Base-by-base conservation (phyloP, 2,329 filamentous ascomycete genomes). In the Diaporthe australafricana region DNA sequence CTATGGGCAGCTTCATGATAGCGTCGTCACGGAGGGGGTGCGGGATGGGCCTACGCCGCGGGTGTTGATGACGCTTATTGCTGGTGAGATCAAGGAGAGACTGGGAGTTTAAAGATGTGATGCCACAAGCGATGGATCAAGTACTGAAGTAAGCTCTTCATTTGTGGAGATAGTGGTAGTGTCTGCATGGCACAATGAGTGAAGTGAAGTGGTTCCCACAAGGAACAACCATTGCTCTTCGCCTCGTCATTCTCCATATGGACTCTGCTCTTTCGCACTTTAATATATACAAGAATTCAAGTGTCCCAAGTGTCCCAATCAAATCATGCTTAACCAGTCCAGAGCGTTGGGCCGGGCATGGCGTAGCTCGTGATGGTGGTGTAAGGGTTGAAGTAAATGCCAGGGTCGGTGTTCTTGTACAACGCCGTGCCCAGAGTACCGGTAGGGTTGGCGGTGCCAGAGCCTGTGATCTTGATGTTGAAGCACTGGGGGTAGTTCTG, bases 401-500 rank as follows among this genome's bases (percentile, higher is more conserved):
- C 78, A 2, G 76, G n/a, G 72, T 78, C 77, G 17, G 72, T 75
- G 57, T 75, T 70, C 3, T 20, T 70, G 74, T 78, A 75, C 4
- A 78, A 75, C 25, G 76, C 74, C 16, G 76, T 77, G 20, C 74
- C 78, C 17, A 77, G 70, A 0, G 78, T 78, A 48, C 78, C 78
- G 12, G 52, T 53, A n/a, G 78, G 78, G 20, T 74, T 76, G 27
- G 79, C 80, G 65, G 74, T 75, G 63, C 80, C 80, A 30, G 77
- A 77, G 42, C 84, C 84, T n/a, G 79, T 81, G 52, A 87, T 81
- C 72, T 82, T 78, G 57, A 86, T 78, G 76, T 86, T 86, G 69
- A 85, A 77, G 76, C 85, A 87, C 79, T 86, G 83, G 6, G 85
- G 84, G 75, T 87, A 87, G 70, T 81, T 80, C 78, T 87, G 85